Conservation (phyloP, 371 early-diverging fungal genomes). For the Sporodiniella umbellata region DNA sequence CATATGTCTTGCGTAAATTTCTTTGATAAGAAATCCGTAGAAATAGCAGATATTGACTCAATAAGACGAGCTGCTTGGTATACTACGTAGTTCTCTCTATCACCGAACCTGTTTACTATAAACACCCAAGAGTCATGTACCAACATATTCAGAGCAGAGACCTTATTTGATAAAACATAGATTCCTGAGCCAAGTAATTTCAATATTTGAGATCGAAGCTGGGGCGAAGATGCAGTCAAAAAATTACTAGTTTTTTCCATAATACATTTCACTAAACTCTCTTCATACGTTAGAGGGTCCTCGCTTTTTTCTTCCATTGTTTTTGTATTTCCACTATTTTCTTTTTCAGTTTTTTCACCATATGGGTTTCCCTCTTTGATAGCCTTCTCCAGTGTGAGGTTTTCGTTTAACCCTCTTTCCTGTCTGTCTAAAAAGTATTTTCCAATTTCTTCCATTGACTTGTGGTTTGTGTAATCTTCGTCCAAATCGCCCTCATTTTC, state of each 20-base stretch:
- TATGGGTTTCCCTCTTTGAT: slow-evolving; percentile 6
- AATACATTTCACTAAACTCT: slow-evolving; percentile 37
- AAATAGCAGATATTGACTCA: slow-evolving; percentile 25
- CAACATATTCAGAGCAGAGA: slow-evolving; percentile 42
- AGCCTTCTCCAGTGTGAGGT: slow-evolving; percentile 19
- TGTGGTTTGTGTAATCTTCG: not conserved
- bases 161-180: slow-evolving; percentile 23
- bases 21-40: slow-evolving; percentile 46
- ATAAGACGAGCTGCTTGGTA: slow-evolving; percentile 43
- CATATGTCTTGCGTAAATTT: slow-evolving; percentile 50
- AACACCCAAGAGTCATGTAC: slow-evolving; percentile 56
- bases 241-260: slow-evolving; percentile 48
- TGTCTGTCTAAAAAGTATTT: slow-evolving; percentile 42
- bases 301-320: slow-evolving; percentile 7
- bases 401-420: slow-evolving; percentile 16
- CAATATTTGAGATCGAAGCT: slow-evolving; percentile 47
- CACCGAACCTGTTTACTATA: slow-evolving; percentile 44
- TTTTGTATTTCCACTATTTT: slow-evolving; percentile 1
- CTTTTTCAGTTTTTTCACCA: not conserved
- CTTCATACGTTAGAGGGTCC: slow-evolving; percentile 25
- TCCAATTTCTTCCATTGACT: slow-evolving; percentile 44
- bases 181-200: slow-evolving; percentile 34
- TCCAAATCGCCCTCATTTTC: not conserved
- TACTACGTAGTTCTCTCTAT: slow-evolving; percentile 49
- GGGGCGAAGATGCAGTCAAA: slow-evolving; percentile 48